Base-by-base conservation (phyloP, 108 stramenopile genomes). In the Licmophora abbreviata region DNA sequence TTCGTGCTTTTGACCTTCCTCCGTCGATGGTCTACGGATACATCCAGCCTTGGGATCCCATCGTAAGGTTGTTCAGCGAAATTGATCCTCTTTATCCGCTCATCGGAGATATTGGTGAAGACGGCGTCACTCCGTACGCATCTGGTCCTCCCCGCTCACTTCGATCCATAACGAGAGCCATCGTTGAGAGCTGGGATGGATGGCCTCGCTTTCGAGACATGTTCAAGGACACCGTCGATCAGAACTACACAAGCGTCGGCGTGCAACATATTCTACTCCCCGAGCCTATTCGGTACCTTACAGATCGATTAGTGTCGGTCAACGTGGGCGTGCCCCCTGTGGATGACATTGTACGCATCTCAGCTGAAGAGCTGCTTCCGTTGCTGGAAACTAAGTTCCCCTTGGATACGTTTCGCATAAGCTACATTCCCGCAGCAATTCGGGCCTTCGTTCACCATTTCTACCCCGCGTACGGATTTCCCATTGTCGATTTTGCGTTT, bases 371-470 rank as follows among this genome's bases (percentile, higher is more conserved):
- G 40, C 61, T 88, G 0, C 60, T 79, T 22, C 74, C 77, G 8
- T 82, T 80, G 0, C 44, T 93, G 42, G 54, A 74, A 32, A 53
- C 64, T 15, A 68, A 64, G 5, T 93, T 87, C 44, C 66, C 77
- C 0, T 59, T 93, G 40, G 83, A 86, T 37, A 69, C 66, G 22
- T 87, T 93, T 48, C 57, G 64, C 21, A 80, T 93, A n/a, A 81
- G 79, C 59, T 63, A 73, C 29, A 61, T 88, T 7, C 80, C 87
- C 18, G 79, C 80, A 49, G 91, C 87, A 17, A 68, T 88, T 17
- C 76, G 91, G 33, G 66, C 74, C 44, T 87, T 93, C 59, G 51
- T 93, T 20, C 91, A 93, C 57, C 91, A 93, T 58, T 93, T 93
- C 48, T 85, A 74, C 44, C 87, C 84, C 3, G 90, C 90, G 1